Evolutionary conservation across 2,329 filamentous ascomycete genomes (phyloP).

Genomic region (Coleophoma crateriformis): DNA sequence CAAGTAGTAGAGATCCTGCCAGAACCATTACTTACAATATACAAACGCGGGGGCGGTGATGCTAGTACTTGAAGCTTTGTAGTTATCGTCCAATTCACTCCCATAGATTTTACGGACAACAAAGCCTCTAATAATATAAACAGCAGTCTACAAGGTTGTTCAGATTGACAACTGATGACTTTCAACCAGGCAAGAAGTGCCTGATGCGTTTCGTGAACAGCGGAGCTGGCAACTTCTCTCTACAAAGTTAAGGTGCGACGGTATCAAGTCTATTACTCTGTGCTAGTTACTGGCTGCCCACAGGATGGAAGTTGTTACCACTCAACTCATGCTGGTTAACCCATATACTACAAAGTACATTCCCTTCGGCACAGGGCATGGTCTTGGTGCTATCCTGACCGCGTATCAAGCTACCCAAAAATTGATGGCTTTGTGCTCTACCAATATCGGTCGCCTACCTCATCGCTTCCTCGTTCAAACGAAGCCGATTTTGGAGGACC

Average conservation of each 20-base stretch:
- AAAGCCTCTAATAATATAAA: constrained; percentile 9
- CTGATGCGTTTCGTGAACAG: constrained; percentile 40
- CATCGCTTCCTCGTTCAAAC: neutral
- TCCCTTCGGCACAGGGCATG: constrained; percentile 49
- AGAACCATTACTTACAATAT: no score
- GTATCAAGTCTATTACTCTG: neutral
- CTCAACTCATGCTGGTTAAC: constrained; percentile 53
- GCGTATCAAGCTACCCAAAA: constrained; percentile 35
- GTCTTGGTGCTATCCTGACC: constrained; percentile 33
- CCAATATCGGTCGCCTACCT: constrained; percentile 27
- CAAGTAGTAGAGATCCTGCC: neutral
- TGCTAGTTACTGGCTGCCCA: constrained; percentile 30
- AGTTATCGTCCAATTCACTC: constrained; percentile 11
- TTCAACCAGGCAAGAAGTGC: constrained; percentile 30
- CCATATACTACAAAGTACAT: constrained; percentile 38
- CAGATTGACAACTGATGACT: constrained; percentile 20
- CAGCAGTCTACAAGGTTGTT: constrained; percentile 1
- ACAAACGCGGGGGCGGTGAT: neutral
- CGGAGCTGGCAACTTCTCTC: constrained; percentile 24
- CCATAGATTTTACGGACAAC: constrained; percentile 5
- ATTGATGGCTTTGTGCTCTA: constrained; percentile 53
- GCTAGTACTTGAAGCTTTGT: constrained; percentile 1
- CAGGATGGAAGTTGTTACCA: constrained; percentile 56
- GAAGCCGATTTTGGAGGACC: constrained; percentile 9
- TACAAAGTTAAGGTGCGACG: constrained; percentile 36